Evolutionary conservation across 441 rosid species (phyloP).

Genomic region (Aquilaria agallochum): DNA sequence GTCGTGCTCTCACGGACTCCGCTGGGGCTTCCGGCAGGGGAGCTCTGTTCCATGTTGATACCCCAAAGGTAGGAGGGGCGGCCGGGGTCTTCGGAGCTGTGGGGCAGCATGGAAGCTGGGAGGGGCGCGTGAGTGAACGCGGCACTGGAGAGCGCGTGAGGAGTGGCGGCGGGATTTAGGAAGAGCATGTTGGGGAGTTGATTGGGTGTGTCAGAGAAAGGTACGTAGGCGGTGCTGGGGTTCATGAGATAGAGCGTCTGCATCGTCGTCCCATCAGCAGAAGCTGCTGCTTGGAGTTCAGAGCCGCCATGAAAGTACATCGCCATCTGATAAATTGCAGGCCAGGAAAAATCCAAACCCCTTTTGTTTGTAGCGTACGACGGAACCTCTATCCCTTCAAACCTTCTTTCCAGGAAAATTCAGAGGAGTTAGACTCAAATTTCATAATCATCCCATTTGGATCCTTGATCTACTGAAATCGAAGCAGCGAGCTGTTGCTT

Average conservation of each 20-base stretch:
- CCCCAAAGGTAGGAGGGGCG: constrained; percentile 36
- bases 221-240: constrained; percentile 41
- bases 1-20: constrained; percentile 13
- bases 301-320: constrained; percentile 47
- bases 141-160: constrained; percentile 18
- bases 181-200: constrained; percentile 30
- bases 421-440: not conserved
- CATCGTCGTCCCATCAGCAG: constrained; percentile 25
- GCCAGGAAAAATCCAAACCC: not conserved
- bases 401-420: not conserved
- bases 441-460: constrained; percentile 12
- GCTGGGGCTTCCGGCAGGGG: constrained; percentile 6
- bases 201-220: constrained; percentile 33
- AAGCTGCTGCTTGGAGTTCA: constrained; percentile 37
- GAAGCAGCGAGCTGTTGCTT: not conserved
- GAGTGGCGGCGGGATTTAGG: constrained; percentile 25
- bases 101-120: constrained; percentile 26
- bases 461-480: constrained; percentile 8
- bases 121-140: constrained; percentile 28
- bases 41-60: constrained; percentile 20
- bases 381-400: constrained; percentile 1
- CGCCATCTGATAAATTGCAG: constrained; percentile 31
- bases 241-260: constrained; percentile 55
- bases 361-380: constrained; percentile 13
- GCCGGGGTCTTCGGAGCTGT: constrained; percentile 13